phyloP scores from a whole-genome alignment of 1,139 yeast genomes.

The Blastobotrys indianensis region DNA sequence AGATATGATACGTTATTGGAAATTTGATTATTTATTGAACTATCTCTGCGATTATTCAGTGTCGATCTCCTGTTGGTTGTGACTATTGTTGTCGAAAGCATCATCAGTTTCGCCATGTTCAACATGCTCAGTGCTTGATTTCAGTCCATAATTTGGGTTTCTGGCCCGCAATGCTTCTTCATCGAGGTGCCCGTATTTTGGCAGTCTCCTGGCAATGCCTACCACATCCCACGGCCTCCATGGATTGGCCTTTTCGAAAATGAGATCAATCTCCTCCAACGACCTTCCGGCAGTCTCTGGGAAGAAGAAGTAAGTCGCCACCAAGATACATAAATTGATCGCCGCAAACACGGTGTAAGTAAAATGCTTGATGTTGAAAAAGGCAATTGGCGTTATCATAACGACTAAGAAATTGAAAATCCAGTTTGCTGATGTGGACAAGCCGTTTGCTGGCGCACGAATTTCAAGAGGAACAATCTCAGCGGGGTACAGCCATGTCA shows the following conservation, averaged over 20 bases:
- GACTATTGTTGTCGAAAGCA: no score
- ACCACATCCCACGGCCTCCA: slow-evolving; percentile 39
- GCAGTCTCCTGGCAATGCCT: slow-evolving; percentile 23
- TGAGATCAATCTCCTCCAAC: slow-evolving; percentile 20
- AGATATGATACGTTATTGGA: no score
- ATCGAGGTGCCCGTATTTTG: slow-evolving; percentile 12
- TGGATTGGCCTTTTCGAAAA: slow-evolving; percentile 27
- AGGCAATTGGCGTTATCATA: slow-evolving; percentile 49
- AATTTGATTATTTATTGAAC: no score
- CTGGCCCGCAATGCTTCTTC: slow-evolving; percentile 4
- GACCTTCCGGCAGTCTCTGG: slow-evolving; percentile 18
- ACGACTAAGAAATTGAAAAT: slow-evolving; percentile 48
- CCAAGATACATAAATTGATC: slow-evolving; percentile 35
- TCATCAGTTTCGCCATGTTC: no score
- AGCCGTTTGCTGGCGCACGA: slow-evolving; percentile 47
- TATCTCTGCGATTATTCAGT: no score
- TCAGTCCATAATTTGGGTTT: no score
- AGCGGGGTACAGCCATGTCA: slow-evolving; percentile 38
- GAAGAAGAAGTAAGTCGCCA: slow-evolving; percentile 18
- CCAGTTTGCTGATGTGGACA: slow-evolving; percentile 51
- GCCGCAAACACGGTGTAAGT: slow-evolving; percentile 41
- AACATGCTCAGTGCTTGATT: no score
- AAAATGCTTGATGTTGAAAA: slow-evolving; percentile 40
- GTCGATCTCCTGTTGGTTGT: no score
- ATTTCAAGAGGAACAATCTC: slow-evolving; percentile 49